Evolutionary conservation across 2,329 filamentous ascomycete genomes (phyloP), one percentile per base, ranked within the genome.

Genomic region (Pleomassaria siparia): DNA sequence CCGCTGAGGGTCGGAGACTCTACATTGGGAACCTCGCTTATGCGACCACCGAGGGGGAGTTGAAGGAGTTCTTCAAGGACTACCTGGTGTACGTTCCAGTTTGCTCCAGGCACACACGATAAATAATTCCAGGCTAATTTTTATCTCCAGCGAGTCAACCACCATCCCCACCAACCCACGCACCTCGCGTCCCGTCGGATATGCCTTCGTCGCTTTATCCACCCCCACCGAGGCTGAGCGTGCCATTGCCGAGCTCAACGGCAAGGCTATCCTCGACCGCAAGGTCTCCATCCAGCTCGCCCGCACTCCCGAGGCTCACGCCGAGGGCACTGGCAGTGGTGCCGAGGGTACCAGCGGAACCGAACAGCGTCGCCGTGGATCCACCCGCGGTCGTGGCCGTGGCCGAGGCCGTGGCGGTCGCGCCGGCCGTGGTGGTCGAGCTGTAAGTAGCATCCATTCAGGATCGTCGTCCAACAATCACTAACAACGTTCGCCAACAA

Each of bases 11-110:
- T 76, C 90, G 94, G 82, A 90, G 94, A 81, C 88, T 99, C 71
- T 99, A 99, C 82, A 97, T 99, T 82, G 94, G 94, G 83, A 99
- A 99, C 84, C 89, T 99, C 85, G 94, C 94, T 72, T 99, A 99
- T 78, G 91, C 92, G 87, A 97, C 94, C 86, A 96, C 91, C 76
- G 94, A 97, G 89, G 94, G 89, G 87, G 91, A 96, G 87, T 90
- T 99, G 84, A 96, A 95, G 84, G 89, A 94, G 69, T 99, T 99
- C 85, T 99, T 99, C 88, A 92, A 94, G 84, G 89, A 87, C 78
- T 97, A 96, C 84, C 88, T 94, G 82, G 90, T 99, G 94, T 99
- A 84, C 84, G 92, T 89, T 55, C 48, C 47, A 53, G 46, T 58
- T 47, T 28, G 18, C 36, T 28, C 47, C 26, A 28, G 41, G 33